Base-by-base conservation (phyloP, 345 rosid species). In the Euphorbia pulcherrima region DNA sequence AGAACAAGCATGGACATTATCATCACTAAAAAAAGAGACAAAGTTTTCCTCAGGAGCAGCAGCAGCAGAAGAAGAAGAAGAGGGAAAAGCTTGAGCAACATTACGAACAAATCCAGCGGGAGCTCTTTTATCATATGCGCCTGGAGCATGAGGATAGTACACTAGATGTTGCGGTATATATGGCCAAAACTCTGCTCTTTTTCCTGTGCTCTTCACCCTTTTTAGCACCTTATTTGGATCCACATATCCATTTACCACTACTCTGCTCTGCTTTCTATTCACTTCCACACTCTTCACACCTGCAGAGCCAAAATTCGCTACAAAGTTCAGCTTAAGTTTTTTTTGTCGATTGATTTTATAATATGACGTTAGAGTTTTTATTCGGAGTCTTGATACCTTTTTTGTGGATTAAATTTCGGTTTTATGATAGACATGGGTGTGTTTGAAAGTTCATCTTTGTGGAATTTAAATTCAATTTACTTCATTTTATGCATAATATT, bases 101-200 rank as follows among this genome's bases (percentile, higher is more conserved):
- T 88, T 86, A 8, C 89, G 82, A 59, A 86, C 89, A 47, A 35
- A 72, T 30, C 94, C 90, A 0, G 90, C 62, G 0, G 94, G 94
- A 6, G 94, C 94, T 64, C 69, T 72, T 59, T 84, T 84, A 79
- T 88, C 90, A 17, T 88, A 88, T 28, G 69, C 89, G 9, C 85
- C 84, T 0, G 86, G 6, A 2, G 62, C 86, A n/a, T 83, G 72
- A 8, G 94, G 94, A 60, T 83, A 75, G 68, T 76, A 62, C 6
- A 78, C 90, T 12, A 88, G 65, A 56, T 88, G 88, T 62, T 88
- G 94, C 4, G 89, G 86, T 28, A 88, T 76, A 61, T 88, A 88
- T 8, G 94, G 94, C 94, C 94, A 88, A 57, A 86, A 81, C 64
- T 88, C 94, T 5, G 91, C 94, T 60, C 72, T 70, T 63, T 88